A percentile compares a stretch with the other conserved stretches of the same genome.
These are phyloP conservation scores for Solanum tacnaense DNA, from an alignment of 257 asterid species.

Conservation along the genomic window DNA sequence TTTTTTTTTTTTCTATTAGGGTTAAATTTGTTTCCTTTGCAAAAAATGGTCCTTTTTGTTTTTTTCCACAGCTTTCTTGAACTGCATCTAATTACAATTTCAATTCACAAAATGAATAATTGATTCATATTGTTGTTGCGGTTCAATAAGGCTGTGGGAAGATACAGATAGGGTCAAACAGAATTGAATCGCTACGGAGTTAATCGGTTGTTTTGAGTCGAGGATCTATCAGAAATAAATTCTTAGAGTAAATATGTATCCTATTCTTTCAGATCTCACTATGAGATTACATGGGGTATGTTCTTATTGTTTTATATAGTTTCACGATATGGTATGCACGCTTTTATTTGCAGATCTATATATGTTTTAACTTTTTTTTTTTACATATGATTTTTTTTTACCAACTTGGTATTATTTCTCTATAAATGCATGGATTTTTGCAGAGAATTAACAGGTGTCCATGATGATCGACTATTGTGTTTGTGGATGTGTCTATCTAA, in stretches of 20 bases:
- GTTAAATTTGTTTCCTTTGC: neutral
- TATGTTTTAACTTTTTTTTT: neutral
- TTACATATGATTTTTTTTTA: neutral
- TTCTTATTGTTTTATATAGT: neutral
- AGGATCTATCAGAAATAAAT: neutral
- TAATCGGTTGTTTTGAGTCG: neutral
- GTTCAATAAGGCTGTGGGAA: slow-evolving; percentile 98
- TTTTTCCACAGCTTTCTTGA: slow-evolving; percentile 99
- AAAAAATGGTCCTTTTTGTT: slow-evolving; percentile 29
- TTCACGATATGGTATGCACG: neutral
- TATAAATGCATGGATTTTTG: neutral
- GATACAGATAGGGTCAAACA: slow-evolving; percentile 33
- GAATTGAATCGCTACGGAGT: neutral
- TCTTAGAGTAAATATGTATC: neutral
- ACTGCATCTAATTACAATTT: slow-evolving; percentile 29
- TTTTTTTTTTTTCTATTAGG: slow-evolving; percentile 1
- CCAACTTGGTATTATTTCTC: neutral
- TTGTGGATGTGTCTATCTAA: no score
- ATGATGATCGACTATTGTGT: neutral
- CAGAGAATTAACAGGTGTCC: neutral
- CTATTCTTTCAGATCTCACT: neutral
- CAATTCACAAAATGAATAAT: neutral
- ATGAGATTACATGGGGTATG: neutral
- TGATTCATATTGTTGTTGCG: slow-evolving; percentile 7
- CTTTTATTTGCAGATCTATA: neutral